Percentiles rank a stretch among this genome's conserved stretches.
These are phyloP conservation scores for Linum trigynum DNA, from an alignment of 345 rosid genomes.

Conservation along the genomic window DNA sequence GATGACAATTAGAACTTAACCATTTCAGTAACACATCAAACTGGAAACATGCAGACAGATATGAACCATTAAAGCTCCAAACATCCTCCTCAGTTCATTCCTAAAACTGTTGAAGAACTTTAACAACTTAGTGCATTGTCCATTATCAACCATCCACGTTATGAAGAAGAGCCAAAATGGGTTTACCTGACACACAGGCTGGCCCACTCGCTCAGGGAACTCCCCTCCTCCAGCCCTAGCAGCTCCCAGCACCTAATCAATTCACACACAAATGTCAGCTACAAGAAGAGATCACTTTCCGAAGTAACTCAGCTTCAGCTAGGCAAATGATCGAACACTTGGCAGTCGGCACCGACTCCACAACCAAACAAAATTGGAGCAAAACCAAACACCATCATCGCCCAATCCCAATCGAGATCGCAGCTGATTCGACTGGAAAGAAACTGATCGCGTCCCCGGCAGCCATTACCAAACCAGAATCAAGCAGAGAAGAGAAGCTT, in stretches of 20 bases:
- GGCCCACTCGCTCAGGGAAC: slow-evolving; percentile 68
- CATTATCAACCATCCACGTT: not conserved
- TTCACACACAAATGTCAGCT: slow-evolving; percentile 12
- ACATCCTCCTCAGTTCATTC: not conserved
- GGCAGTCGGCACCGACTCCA: not conserved
- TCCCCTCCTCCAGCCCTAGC: slow-evolving; percentile 49
- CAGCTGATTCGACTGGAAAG: not conserved
- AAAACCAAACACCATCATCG: not conserved
- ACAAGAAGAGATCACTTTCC: not conserved
- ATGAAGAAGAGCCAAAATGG: not conserved
- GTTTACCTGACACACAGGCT: slow-evolving; percentile 74
- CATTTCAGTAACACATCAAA: slow-evolving; percentile 4
- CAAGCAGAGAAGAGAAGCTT: slow-evolving; percentile 11
- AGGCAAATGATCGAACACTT: not conserved
- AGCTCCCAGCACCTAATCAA: slow-evolving; percentile 61
- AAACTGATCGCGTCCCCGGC: not conserved
- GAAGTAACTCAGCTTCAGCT: not conserved
- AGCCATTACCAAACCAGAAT: slow-evolving; percentile 1
- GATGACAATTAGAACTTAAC: slow-evolving; percentile 2
- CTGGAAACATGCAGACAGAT: not conserved
- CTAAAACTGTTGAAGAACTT: not conserved
- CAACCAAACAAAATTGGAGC: not conserved
- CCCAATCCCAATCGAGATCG: not conserved
- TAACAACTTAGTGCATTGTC: slow-evolving; percentile 16
- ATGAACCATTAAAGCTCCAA: too few species aligned